Percentiles rank a stretch among this genome's conserved stretches.
Conservation (phyloP, 352 stramenopile species). For the Phytophthora cryptogea region DNA sequence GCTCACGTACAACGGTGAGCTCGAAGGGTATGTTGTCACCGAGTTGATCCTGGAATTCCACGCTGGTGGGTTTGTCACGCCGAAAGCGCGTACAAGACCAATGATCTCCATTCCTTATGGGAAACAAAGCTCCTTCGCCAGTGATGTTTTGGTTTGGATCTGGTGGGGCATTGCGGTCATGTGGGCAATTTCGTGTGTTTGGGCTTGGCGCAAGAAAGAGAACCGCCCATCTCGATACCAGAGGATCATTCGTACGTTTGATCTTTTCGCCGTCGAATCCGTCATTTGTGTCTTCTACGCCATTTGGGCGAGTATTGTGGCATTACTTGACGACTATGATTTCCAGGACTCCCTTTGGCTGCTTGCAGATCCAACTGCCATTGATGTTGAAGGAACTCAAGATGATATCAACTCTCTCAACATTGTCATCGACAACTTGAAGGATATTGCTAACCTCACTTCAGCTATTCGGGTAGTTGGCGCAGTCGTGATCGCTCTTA, state of each 20-base stretch:
- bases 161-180: conserved; percentile 10
- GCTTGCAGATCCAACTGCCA: conserved; percentile 12
- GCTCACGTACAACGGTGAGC: conserved; percentile 51
- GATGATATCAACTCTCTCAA: conserved; percentile 33
- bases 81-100: conserved; percentile 22
- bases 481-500: conserved; percentile 33
- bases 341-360: conserved; percentile 41
- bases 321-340: conserved; percentile 25
- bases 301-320: conserved; percentile 44
- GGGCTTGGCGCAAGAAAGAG: conserved; percentile 14
- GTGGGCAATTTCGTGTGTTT: conserved; percentile 8
- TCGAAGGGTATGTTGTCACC: conserved; percentile 42
- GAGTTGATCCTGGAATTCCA: conserved; percentile 36
- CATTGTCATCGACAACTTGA: conserved; percentile 39
- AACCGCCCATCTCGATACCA: conserved; percentile 8
- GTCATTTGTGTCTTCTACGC: conserved; percentile 42
- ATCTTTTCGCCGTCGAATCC: conserved; percentile 18
- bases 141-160: conserved; percentile 26
- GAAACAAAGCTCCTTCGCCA: conserved; percentile 12
- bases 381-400: conserved; percentile 5
- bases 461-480: conserved; percentile 38
- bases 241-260: conserved; percentile 9
- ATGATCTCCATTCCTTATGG: conserved; percentile 35
- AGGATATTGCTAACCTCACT: conserved; percentile 36
- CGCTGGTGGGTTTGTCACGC: conserved; percentile 35